phyloP scores from a whole-genome alignment of 352 stramenopile genomes.

The Pythium dissimile region DNA sequence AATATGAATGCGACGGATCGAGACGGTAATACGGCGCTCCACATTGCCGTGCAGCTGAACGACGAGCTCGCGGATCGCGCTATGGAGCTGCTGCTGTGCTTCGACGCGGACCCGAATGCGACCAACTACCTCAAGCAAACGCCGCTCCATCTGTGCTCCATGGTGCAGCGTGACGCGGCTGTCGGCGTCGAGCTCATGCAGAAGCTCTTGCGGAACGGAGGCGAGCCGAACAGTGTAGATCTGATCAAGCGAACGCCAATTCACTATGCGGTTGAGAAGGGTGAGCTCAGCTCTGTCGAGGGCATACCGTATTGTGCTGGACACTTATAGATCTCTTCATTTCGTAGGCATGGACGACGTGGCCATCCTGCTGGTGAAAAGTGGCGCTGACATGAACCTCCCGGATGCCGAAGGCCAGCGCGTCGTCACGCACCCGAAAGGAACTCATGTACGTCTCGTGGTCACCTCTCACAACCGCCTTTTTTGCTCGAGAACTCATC shows the following conservation, averaged over 20 bases:
- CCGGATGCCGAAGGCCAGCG: slow-evolving; percentile 54
- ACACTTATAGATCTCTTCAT: neutral
- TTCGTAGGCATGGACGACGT: slow-evolving; percentile 57
- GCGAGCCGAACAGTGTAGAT: slow-evolving; percentile 48
- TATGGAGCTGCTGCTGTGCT: slow-evolving; percentile 65
- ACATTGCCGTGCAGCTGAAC: slow-evolving; percentile 57
- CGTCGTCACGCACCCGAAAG: slow-evolving; percentile 54
- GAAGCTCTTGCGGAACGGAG: slow-evolving; percentile 56
- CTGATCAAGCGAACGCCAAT: slow-evolving; percentile 74
- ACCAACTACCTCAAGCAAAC: slow-evolving; percentile 74
- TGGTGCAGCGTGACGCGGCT: slow-evolving; percentile 51
- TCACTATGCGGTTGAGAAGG: slow-evolving; percentile 77
- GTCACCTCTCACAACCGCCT: neutral
- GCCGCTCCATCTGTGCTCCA: slow-evolving; percentile 63
- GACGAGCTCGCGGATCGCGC: slow-evolving; percentile 59
- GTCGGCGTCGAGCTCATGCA: slow-evolving; percentile 50
- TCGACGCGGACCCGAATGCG: slow-evolving; percentile 58
- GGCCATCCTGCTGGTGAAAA: slow-evolving; percentile 50
- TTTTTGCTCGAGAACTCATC: neutral
- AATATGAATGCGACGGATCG: slow-evolving; percentile 61
- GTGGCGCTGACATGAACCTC: slow-evolving; percentile 70
- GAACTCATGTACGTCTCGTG: slow-evolving; percentile 50
- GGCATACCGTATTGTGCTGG: neutral
- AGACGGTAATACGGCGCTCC: slow-evolving; percentile 68
- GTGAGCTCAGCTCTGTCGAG: slow-evolving; percentile 22